A percentile compares a stretch with the other conserved stretches of the same genome.
phyloP scores from a whole-genome alignment of 2,329 filamentous ascomycete species.

The Fusarium devonianum region DNA sequence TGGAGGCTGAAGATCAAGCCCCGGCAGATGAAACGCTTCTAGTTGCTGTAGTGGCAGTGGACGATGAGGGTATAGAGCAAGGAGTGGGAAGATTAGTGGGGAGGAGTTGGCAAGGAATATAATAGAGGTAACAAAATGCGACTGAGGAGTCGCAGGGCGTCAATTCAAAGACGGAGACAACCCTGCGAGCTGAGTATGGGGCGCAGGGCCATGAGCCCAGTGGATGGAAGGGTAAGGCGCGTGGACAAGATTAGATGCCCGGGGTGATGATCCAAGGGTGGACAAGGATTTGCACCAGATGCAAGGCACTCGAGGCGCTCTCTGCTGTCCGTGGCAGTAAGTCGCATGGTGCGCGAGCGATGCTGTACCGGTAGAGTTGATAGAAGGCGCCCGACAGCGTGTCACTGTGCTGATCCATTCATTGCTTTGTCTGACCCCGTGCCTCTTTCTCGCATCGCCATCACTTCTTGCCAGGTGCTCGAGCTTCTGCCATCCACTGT shows the following conservation, averaged over 20 bases:
- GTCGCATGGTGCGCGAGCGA: not conserved
- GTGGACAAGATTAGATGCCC: constrained; percentile 29
- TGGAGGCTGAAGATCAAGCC: constrained; percentile 44
- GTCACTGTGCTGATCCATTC: not conserved
- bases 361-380: not conserved
- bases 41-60: constrained; percentile 46
- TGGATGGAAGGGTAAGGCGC: constrained; percentile 11
- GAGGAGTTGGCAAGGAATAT: constrained; percentile 39
- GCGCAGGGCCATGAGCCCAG: constrained; percentile 40
- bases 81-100: constrained; percentile 34
- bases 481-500: constrained; percentile 33
- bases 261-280: constrained; percentile 2
- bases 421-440: constrained; percentile 25
- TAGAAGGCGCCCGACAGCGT: too few relatives aligned
- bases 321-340: constrained; percentile 13
- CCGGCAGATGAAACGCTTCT: constrained; percentile 41
- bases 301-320: constrained; percentile 42
- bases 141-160: constrained; percentile 31
- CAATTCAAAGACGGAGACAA: constrained; percentile 34
- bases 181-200: constrained; percentile 46
- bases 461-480: constrained; percentile 27
- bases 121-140: too few relatives aligned
- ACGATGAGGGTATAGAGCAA: constrained; percentile 41
- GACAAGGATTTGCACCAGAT: constrained; percentile 17
- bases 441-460: constrained; percentile 22